Evolutionary conservation across 2,329 filamentous ascomycete genomes (phyloP).

Genomic region (Sclerotinia spermophila): DNA sequence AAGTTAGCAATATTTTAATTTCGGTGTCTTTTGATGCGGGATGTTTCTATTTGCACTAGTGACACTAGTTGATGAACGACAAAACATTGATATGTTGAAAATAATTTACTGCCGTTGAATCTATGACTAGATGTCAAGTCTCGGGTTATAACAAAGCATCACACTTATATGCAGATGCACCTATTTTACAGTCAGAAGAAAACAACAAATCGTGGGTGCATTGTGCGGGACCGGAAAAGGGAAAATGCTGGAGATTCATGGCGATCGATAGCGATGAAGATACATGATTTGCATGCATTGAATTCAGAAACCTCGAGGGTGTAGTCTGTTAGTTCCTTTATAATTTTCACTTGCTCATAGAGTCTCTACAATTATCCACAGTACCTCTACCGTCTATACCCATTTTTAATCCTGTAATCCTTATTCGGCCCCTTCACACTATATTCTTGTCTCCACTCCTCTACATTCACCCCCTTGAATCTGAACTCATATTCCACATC

Average conservation of each 20-base stretch:
- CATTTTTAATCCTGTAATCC: conserved; percentile 61
- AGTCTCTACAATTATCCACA: not conserved
- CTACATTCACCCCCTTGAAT: conserved; percentile 55
- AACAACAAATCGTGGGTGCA: not conserved
- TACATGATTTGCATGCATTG: not conserved
- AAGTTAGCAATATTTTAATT: not conserved
- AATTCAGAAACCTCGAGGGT: not conserved
- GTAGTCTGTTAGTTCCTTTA: too few species aligned
- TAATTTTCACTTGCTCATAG: not conserved
- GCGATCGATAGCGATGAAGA: not conserved
- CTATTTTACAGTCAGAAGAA: not conserved
- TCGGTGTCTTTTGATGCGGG: not conserved
- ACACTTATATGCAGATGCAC: not conserved
- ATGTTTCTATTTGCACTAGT: not conserved
- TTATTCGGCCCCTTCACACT: conserved; percentile 69
- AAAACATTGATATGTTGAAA: not conserved
- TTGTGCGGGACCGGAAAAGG: too few species aligned
- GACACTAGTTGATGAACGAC: not conserved
- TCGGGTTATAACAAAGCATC: too few species aligned
- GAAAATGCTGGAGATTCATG: not conserved
- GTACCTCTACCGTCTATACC: conserved; percentile 43
- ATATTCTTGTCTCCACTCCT: conserved; percentile 59
- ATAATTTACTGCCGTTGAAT: not conserved
- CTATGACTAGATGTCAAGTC: not conserved
- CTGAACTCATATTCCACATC: conserved; percentile 65